A percentile compares a stretch with the other conserved stretches of the same genome.
phyloP scores from a whole-genome alignment of 805 yeast genomes.

The Wickerhamomyces ciferrii region DNA sequence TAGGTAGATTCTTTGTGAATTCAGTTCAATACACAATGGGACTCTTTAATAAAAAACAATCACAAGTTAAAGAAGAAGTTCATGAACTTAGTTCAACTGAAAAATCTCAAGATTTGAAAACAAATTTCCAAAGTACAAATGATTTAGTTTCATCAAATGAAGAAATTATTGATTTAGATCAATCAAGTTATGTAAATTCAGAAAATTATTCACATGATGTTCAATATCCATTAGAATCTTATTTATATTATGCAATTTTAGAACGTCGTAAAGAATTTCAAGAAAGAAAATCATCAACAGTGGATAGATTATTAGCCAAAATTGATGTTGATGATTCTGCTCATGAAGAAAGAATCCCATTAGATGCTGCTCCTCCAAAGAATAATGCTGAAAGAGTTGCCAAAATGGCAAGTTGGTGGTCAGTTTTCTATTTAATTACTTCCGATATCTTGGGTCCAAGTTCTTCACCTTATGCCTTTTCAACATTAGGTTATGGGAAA shows the following conservation, averaged over 20 bases:
- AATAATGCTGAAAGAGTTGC: slow-evolving; percentile 4
- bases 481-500: slow-evolving; percentile 40
- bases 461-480: slow-evolving; percentile 39
- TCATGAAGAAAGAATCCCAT: slow-evolving; percentile 5
- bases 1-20: too few relatives aligned
- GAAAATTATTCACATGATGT: slow-evolving; percentile 1
- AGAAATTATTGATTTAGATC: neutral
- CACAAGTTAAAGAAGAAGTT: too few relatives aligned
- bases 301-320: slow-evolving; percentile 1
- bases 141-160: neutral
- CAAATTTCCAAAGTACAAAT: neutral
- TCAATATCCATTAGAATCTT: slow-evolving; percentile 4
- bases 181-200: neutral
- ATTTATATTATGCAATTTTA: slow-evolving; percentile 7
- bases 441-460: slow-evolving; percentile 44
- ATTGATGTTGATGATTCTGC: neutral
- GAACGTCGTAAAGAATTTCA: slow-evolving; percentile 1
- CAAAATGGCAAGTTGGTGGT: slow-evolving; percentile 10
- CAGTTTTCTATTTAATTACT: slow-evolving; percentile 41
- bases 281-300: neutral
- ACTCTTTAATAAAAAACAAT: too few relatives aligned
- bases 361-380: slow-evolving; percentile 2
- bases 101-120: neutral
- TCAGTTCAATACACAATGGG: too few relatives aligned
- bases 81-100: neutral